Base-by-base conservation (phyloP, 129 eudicot genomes). In the Arctium minus region DNA sequence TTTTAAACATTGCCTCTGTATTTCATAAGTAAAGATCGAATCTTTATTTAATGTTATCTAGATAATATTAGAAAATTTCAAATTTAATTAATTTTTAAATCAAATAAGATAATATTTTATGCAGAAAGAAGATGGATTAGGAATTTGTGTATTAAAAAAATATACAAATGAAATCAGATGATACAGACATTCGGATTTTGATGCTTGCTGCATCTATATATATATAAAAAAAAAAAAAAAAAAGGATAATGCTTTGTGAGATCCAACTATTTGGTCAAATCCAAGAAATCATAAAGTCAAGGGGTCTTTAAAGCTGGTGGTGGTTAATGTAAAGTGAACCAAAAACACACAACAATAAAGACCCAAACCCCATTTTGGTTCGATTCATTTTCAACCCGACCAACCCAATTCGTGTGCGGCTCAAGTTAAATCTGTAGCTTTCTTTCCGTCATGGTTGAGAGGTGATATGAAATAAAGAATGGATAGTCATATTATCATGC, bases 201-300 rank as follows among this genome's bases (percentile, higher is more conserved):
- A 84, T 72, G 75, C 78, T 53, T 12, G 50, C 50, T 8, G 50
- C 8, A 46, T 46, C 13, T 46, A 46, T 10, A 46, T 3, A 22
- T 7, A 11, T 1, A 22, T 0, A 22, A 22, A 22, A 22, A 22
- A 22, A 22, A 22, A 22, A 22, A 22, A 46, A 46, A 44, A n/a
- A 27, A 9, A 56, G 53, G 68, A 33, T 82, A 31, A 76, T 82
- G 39, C 69, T 6, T 60, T 77, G 78, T 56, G 7, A 53, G 30
- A 83, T 56, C 78, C 82, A 38, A 36, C 9, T 71, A 78, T 72
- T 62, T 60, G 56, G 79, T 72, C 74, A 69, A 76, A 70, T 33
- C 53, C 64, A 42, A 42, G 6, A 42, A 56, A 39, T 11, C 1
- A 10, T 29, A 70, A 33, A 70, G 74, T 68, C 38, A 9, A 68